These are phyloP conservation scores for Cyamopsis tetragonoloba DNA, from an alignment of 306 rosid genomes.

Conservation along the genomic window DNA sequence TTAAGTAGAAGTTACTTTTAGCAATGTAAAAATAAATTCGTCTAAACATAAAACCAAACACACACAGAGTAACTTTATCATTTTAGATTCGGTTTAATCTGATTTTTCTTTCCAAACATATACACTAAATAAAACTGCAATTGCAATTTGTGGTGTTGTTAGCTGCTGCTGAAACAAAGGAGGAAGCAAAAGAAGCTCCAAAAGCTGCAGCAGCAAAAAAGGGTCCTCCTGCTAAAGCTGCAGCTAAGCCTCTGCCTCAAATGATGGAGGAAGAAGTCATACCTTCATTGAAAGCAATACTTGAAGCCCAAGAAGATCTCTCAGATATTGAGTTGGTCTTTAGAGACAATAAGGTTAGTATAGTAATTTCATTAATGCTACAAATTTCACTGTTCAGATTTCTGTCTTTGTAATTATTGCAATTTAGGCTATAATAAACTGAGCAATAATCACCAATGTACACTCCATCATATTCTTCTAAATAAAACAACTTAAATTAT, in stretches of 20 bases:
- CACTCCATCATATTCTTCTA: too few relatives aligned
- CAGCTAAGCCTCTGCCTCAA: slow-evolving; percentile 65
- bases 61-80: too few relatives aligned
- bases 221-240: slow-evolving; percentile 72
- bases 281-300: slow-evolving; percentile 65
- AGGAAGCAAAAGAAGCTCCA: slow-evolving; percentile 49
- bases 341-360: slow-evolving; percentile 65
- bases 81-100: too few relatives aligned
- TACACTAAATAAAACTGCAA: not conserved
- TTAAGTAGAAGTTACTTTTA: too few relatives aligned
- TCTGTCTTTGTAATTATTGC: not conserved
- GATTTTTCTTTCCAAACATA: too few relatives aligned
- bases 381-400: not conserved
- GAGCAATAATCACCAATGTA: too few relatives aligned
- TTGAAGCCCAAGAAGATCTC: slow-evolving; percentile 67
- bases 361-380: not conserved
- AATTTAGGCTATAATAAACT: not conserved
- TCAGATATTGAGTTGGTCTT: slow-evolving; percentile 61
- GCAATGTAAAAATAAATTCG: too few relatives aligned
- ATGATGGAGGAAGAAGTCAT: slow-evolving; percentile 94
- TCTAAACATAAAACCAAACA: too few relatives aligned
- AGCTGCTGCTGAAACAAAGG: slow-evolving; percentile 55
- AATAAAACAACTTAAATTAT: too few relatives aligned
- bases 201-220: slow-evolving; percentile 63
- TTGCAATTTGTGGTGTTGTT: slow-evolving; percentile 9